phyloP scores from a whole-genome alignment of 2,329 filamentous ascomycete genomes.

The Teratosphaeria destructans region DNA sequence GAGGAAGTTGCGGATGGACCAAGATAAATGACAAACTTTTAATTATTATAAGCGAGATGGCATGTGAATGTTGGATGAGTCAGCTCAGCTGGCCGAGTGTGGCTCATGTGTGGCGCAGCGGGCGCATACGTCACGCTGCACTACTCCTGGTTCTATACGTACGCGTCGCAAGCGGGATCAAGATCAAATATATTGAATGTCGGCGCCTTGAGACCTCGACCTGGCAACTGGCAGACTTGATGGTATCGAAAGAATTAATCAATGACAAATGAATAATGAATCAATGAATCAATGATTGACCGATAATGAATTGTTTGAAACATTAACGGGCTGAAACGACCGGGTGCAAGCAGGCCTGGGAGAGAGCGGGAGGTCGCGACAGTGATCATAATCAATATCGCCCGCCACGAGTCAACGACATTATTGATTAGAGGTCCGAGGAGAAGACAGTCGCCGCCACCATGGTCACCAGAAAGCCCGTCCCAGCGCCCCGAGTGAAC shows the following conservation, averaged over 20 bases:
- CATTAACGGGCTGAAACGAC: background rate
- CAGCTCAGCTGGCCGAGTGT: background rate
- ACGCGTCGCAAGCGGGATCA: background rate
- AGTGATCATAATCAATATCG: too few species aligned
- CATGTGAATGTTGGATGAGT: background rate
- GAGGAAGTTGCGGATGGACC: background rate
- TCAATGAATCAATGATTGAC: background rate
- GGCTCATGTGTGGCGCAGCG: background rate
- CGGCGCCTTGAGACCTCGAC: too few species aligned
- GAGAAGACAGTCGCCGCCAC: constrained; percentile 2
- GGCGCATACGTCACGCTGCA: background rate
- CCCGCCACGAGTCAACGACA: too few species aligned
- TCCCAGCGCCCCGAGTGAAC: constrained; percentile 20
- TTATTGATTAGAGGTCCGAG: too few species aligned
- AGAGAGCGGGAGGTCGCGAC: background rate
- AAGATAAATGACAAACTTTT: background rate
- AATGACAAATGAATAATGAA: background rate
- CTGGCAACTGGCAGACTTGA: too few species aligned
- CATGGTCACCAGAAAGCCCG: constrained; percentile 37
- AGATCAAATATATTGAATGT: background rate
- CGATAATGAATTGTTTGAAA: background rate
- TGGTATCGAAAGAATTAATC: background rate
- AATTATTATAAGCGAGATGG: background rate
- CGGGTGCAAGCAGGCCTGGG: background rate
- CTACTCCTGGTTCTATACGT: background rate